Evolutionary conservation across 768 basidiomycete species (phyloP).

Genomic region (Boletus subcaerulescens): DNA sequence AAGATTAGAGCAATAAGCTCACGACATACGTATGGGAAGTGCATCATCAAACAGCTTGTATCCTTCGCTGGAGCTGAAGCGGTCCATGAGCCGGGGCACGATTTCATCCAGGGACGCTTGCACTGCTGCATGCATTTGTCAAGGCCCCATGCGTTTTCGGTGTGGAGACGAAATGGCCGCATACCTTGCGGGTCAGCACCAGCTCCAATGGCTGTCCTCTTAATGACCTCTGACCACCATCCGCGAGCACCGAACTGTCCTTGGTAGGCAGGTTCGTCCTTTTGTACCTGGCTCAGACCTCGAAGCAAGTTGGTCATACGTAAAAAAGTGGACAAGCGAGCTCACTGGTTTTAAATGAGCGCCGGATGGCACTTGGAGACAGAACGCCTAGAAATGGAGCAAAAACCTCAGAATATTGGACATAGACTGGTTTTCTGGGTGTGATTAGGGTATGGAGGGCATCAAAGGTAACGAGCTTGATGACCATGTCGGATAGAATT

Average conservation of each 20-base stretch:
- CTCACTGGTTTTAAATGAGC: constrained; percentile 59
- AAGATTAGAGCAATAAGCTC: not conserved
- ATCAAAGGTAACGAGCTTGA: constrained; percentile 76
- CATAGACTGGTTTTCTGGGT: constrained; percentile 64
- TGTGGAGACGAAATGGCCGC: constrained; percentile 16
- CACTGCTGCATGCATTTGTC: constrained; percentile 43
- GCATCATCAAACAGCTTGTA: constrained; percentile 60
- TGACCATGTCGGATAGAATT: constrained; percentile 16
- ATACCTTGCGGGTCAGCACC: constrained; percentile 60
- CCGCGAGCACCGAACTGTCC: constrained; percentile 42
- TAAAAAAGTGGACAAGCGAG: not conserved
- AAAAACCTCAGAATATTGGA: constrained; percentile 61
- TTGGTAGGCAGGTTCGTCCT: constrained; percentile 55
- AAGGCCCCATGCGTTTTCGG: constrained; percentile 20
- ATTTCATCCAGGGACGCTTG: constrained; percentile 53
- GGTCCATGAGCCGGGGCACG: constrained; percentile 55
- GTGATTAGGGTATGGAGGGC: constrained; percentile 71
- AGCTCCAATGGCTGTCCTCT: constrained; percentile 69
- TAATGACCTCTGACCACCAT: constrained; percentile 83
- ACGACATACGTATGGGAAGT: constrained; percentile 42
- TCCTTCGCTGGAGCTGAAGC: constrained; percentile 70
- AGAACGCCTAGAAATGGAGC: constrained; percentile 64
- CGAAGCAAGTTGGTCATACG: constrained; percentile 4
- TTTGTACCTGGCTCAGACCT: constrained; percentile 54
- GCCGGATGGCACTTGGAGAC: constrained; percentile 47